These are phyloP conservation scores for Juglanconis oblonga DNA, from an alignment of 2,329 filamentous ascomycete genomes.

Conservation along the genomic window DNA sequence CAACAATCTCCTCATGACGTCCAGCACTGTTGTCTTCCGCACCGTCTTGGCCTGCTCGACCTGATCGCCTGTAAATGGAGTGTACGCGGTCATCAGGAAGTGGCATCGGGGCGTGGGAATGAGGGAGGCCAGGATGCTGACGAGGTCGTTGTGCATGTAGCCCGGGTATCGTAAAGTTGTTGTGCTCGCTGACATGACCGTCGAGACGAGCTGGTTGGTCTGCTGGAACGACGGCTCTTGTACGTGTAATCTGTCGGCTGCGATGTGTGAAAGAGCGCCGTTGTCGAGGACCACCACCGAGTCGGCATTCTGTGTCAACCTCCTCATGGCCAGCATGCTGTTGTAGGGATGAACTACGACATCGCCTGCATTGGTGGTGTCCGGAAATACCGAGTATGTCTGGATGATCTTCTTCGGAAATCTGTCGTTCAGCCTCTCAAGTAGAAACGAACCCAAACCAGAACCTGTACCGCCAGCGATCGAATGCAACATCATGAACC, in stretches of 20 bases:
- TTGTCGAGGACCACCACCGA: constrained; percentile 98
- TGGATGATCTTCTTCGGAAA: constrained; percentile 99
- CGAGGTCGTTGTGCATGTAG: constrained; percentile 99
- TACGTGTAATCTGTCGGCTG: constrained; percentile 89
- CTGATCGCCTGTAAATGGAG: constrained; percentile 93
- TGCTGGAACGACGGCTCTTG: constrained; percentile 96
- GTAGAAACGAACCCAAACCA: constrained; percentile 89
- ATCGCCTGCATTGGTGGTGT: constrained; percentile 79
- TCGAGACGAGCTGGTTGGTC: constrained; percentile 94
- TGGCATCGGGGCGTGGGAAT: constrained; percentile 96
- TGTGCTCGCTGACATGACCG: constrained; percentile 97
- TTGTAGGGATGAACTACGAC: constrained; percentile 99
- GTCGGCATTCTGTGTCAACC: constrained; percentile 93
- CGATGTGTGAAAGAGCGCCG: constrained; percentile 87
- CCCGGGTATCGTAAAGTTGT: constrained; percentile 95
- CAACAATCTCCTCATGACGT: constrained; percentile 92
- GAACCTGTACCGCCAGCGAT: constrained; percentile 97
- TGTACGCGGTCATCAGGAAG: constrained; percentile 98
- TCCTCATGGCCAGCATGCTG: constrained; percentile 85
- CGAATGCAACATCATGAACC: constrained; percentile 98
- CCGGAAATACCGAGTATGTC: constrained; percentile 97
- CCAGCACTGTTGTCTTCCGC: constrained; percentile 93
- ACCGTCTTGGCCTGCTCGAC: constrained; percentile 97
- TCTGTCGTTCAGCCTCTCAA: constrained; percentile 92
- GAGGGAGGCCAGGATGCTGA: constrained; percentile 91